These are phyloP conservation scores for Pythium oligandrum DNA, from an alignment of 352 stramenopile genomes.

Conservation along the genomic window DNA sequence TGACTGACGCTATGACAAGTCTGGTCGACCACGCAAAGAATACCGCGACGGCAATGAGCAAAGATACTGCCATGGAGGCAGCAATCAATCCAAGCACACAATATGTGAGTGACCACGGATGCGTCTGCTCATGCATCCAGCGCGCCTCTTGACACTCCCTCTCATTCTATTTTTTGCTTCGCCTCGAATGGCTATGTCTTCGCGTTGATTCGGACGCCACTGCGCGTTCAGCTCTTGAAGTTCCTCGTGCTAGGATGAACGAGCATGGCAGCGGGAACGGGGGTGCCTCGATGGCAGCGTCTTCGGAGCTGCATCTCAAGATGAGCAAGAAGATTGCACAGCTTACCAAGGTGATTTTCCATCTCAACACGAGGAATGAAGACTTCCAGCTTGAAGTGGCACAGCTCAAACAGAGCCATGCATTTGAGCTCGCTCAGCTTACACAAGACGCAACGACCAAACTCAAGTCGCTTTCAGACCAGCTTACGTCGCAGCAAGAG, in stretches of 20 bases:
- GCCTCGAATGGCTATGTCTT: too few relatives aligned
- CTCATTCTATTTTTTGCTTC: too few relatives aligned
- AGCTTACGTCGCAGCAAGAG: conserved; percentile 30
- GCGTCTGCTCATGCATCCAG: too few relatives aligned
- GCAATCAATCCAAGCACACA: too few relatives aligned
- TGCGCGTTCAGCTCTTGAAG: conserved; percentile 2
- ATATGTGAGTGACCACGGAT: too few relatives aligned
- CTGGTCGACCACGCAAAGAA: background rate
- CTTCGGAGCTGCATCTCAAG: conserved; percentile 81
- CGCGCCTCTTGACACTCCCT: too few relatives aligned
- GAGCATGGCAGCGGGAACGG: too few relatives aligned
- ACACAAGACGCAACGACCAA: conserved; percentile 51
- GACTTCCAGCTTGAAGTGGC: conserved; percentile 77
- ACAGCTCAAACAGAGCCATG: conserved; percentile 31
- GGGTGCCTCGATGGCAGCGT: background rate
- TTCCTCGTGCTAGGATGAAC: background rate
- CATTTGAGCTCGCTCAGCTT: conserved; percentile 37
- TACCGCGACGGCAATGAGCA: conserved; percentile 3
- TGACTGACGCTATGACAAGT: conserved; percentile 24
- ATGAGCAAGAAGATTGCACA: conserved; percentile 95
- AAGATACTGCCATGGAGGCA: background rate
- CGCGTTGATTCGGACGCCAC: too few relatives aligned
- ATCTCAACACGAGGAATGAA: conserved; percentile 93
- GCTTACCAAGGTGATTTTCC: conserved; percentile 93
- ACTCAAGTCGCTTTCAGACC: conserved; percentile 35